Evolutionary conservation across 768 basidiomycete genomes (phyloP), one percentile per base, ranked within the genome.

Genomic region (Rhodotorula diobovata): DNA sequence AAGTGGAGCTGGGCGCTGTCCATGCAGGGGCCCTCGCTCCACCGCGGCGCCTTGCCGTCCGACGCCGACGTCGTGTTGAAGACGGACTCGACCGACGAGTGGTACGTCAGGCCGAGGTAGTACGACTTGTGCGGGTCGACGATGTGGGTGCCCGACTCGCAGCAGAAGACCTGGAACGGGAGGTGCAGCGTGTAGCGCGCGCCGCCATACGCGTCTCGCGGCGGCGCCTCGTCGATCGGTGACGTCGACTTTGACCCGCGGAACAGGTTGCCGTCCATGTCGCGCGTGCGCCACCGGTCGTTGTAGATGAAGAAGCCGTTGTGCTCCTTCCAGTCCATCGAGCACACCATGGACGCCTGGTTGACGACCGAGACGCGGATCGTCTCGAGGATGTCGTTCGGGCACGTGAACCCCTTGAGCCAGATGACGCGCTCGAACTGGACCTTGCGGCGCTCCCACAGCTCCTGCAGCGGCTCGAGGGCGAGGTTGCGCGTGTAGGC

Each of bases 311-410:
- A 99, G 81, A 92, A 90, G 0, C 93, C 93, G 73, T 93, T 91
- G 77, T 93, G 90, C 81, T 99, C 94, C 20, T 93, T 95, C 96
- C 96, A 99, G 79, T 99, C 96, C 95, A 98, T 98, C n/a, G 94
- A 95, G 79, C 96, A 98, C 4, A 97, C 93, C 91, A 99, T 92
- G 0, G 93, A 91, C 6, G 96, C 96, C 75, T 93, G 87, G 79
- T 98, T 99, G 43, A 86, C 85, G 75, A 89, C 85, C 79, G 90
- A 91, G 71, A 97, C 89, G 73, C 93, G 88, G 79, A 98, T 87
- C 34, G 90, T 95, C 81, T 99, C 96, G 62, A 99, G 83, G 59
- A 99, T 93, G 80, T 99, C 96, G 78, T 93, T 95, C 4, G 96
- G 96, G 79, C 96, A 99, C 0, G 96, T 97, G 80, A 99, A 99